Evolutionary conservation across 2,329 filamentous ascomycete species (phyloP), one percentile per base, ranked within the genome.

Genomic region (Colletotrichum limetticola): DNA sequence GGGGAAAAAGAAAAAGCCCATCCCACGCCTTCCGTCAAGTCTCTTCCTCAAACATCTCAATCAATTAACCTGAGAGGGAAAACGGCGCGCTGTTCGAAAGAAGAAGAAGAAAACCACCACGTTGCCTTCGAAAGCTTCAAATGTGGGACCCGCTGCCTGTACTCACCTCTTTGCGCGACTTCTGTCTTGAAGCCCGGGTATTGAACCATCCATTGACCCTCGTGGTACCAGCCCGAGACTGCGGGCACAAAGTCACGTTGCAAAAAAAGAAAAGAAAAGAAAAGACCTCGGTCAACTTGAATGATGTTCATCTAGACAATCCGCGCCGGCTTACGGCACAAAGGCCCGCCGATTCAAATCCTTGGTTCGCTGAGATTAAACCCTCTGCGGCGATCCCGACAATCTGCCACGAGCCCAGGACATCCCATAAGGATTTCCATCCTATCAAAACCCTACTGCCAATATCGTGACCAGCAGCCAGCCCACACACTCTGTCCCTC

Each of bases 371-470:
- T n/a, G 35, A 57, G 46, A 57, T 63, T 32, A 56, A 35, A 28
- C 52, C 49, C 49, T 62, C 52, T 24, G 57, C 58, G 66, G 49
- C 22, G 46, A 68, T 62, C 26, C 46, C 57, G 57, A 26, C 19
- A 46, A 52, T 42, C 58, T 28, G 19, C 32, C 52, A 53, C 59
- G 26, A 35, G 32, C 32, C 32, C 32, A 35, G 9, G 32, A 9
- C 7, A 55, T 49, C 42, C 42, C 42, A n/a, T 49, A 7, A 19
- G 42, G 42, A n/a, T 19, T 49, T 49, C 19, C 16, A 14, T 19
- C 16, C 22, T n/a, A 9, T 26, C 11, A 14, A 49, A n/a, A 42
- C 16, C 52, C 16, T 6, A 22, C 19, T 7, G 11, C 24, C 24
- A 16, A 35, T 19, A 6, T 24, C 28, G 42, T 26, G 12, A 32